A percentile compares a stretch with the other conserved stretches of the same genome.
These are phyloP conservation scores for Trypanosoma lewisi DNA, from an alignment of 208 protist species.

Conservation along the genomic window DNA sequence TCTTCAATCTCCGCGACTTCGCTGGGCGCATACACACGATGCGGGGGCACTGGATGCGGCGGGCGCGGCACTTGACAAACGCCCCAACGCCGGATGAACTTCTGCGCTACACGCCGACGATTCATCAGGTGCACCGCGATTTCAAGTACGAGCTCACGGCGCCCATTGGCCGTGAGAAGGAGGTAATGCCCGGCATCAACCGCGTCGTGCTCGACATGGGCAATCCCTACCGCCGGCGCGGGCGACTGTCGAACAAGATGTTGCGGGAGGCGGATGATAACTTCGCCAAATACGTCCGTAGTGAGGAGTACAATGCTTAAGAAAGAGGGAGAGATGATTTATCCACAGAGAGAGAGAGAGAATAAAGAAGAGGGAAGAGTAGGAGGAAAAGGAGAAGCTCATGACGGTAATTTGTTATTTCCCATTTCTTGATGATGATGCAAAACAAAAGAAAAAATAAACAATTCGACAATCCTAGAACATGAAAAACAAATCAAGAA, in stretches of 20 bases:
- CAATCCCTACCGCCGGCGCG: constrained; percentile 73
- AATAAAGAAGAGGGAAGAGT: neutral
- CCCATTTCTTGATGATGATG: too few species aligned
- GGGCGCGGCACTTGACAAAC: constrained; percentile 67
- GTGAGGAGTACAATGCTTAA: constrained; percentile 57
- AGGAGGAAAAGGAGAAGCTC: neutral
- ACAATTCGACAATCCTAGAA: neutral
- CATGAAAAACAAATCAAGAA: constrained; percentile 2
- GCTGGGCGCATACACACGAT: constrained; percentile 88
- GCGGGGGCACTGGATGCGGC: constrained; percentile 86
- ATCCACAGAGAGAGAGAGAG: neutral
- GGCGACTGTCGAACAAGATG: constrained; percentile 49
- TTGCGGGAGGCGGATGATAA: constrained; percentile 79
- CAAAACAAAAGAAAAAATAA: neutral
- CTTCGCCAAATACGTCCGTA: constrained; percentile 68
- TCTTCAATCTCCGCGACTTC: constrained; percentile 91
- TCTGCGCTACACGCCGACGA: constrained; percentile 83
- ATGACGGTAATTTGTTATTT: neutral
- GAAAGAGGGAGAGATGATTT: neutral
- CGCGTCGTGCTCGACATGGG: constrained; percentile 77
- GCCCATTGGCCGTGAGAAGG: constrained; percentile 79
- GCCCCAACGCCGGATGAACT: constrained; percentile 86
- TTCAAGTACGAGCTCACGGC: constrained; percentile 85
- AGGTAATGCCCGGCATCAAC: constrained; percentile 82
- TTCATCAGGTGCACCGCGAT: constrained; percentile 89